These are phyloP conservation scores for Pilaira anomala DNA, from an alignment of 192 early-diverging fungal species.

Conservation along the genomic window DNA sequence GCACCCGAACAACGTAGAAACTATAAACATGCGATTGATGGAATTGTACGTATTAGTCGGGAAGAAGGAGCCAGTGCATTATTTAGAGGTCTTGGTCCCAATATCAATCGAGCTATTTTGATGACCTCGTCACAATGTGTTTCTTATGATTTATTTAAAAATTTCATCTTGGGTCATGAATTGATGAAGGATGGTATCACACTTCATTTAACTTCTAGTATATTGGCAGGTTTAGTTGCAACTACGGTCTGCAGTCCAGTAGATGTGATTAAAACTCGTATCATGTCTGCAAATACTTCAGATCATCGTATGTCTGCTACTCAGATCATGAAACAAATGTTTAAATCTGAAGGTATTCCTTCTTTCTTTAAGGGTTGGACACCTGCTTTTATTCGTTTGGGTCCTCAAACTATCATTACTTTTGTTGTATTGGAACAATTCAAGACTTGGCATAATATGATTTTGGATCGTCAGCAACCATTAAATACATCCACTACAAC, in stretches of 20 bases:
- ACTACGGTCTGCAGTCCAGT: conserved; percentile 73
- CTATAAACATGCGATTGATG: conserved; percentile 75
- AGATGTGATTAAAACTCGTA: conserved; percentile 80
- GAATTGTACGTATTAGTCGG: conserved; percentile 67
- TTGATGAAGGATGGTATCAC: conserved; percentile 60
- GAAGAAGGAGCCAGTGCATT: conserved; percentile 74
- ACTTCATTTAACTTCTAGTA: conserved; percentile 65
- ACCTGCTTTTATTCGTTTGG: conserved; percentile 74
- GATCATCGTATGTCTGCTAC: conserved; percentile 23
- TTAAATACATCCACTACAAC: too few species aligned
- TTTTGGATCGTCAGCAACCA: too few species aligned
- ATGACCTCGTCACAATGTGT: conserved; percentile 70
- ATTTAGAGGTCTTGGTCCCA: conserved; percentile 88
- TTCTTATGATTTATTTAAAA: conserved; percentile 75
- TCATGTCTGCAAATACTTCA: conserved; percentile 62
- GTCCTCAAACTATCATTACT: conserved; percentile 79
- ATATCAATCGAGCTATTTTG: conserved; percentile 85
- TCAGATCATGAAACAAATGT: conserved; percentile 48
- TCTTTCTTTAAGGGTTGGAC: conserved; percentile 84
- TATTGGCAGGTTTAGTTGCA: conserved; percentile 70
- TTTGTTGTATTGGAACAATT: conserved; percentile 79
- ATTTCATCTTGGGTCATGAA: conserved; percentile 53
- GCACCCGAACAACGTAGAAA: conserved; percentile 60
- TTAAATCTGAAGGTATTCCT: conserved; percentile 51
- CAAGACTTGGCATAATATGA: conserved; percentile 24